A percentile compares a stretch with the other conserved stretches of the same genome.
Conservation (phyloP, 2,329 filamentous ascomycete species). For the Ophiostoma himal-ulmi region DNA sequence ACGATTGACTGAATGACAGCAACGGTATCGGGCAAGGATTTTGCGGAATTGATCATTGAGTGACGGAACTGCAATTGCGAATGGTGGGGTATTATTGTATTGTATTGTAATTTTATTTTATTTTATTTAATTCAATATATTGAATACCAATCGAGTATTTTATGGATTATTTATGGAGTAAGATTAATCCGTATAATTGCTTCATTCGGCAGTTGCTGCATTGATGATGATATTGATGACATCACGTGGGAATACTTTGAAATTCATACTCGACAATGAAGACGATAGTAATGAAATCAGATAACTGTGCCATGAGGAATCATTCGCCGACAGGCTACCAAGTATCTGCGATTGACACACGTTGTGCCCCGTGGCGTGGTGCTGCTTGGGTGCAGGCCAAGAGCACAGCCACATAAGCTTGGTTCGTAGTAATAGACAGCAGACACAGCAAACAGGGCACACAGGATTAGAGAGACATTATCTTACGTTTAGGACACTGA, state of each 20-base stretch:
- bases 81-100: slow-evolving; percentile 1
- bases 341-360: not conserved
- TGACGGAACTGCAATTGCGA: not conserved
- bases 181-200: not conserved
- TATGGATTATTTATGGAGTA: not conserved
- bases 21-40: not conserved
- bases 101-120: not conserved
- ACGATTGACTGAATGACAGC: not conserved
- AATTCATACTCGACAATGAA: no score
- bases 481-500: no score
- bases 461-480: not conserved
- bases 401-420: slow-evolving; percentile 16
- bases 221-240: not conserved
- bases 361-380: not conserved
- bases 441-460: not conserved
- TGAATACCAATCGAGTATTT: not conserved
- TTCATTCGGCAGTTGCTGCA: not conserved
- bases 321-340: not conserved
- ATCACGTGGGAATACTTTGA: not conserved
- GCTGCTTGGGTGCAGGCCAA: slow-evolving; percentile 8
- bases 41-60: not conserved
- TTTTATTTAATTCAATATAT: not conserved
- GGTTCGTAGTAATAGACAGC: not conserved
- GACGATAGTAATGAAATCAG: not conserved
- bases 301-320: not conserved